phyloP scores from a whole-genome alignment of 768 basidiomycete genomes.

The Leccinum fibrillosum region DNA sequence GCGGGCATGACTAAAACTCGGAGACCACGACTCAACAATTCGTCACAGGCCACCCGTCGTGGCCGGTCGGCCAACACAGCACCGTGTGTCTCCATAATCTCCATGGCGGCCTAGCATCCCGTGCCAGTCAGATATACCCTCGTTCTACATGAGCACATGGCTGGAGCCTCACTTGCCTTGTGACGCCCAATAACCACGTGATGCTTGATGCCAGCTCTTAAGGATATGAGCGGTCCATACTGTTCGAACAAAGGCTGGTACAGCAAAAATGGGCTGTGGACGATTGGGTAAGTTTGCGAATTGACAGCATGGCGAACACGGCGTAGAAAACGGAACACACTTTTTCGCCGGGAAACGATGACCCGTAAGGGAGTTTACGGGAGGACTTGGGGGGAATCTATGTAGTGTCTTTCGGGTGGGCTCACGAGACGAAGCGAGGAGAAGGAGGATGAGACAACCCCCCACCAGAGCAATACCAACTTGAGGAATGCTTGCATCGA shows the following conservation, averaged over 20 bases:
- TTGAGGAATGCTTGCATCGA: background rate
- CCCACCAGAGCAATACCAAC: background rate
- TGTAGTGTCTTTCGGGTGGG: background rate
- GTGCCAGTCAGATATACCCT: background rate
- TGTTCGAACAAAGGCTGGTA: constrained; percentile 52
- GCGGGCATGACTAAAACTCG: constrained; percentile 44
- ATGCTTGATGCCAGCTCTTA: constrained; percentile 39
- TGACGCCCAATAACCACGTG: constrained; percentile 19
- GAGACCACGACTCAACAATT: constrained; percentile 52
- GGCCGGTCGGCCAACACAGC: constrained; percentile 16
- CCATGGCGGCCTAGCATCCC: constrained; percentile 44
- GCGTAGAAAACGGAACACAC: background rate
- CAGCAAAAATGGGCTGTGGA: constrained; percentile 3
- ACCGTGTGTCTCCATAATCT: constrained; percentile 61
- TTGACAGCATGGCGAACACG: background rate
- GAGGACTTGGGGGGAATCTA: constrained; percentile 7
- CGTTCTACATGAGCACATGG: background rate
- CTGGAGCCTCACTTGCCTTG: constrained; percentile 2
- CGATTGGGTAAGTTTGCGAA: background rate
- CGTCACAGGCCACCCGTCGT: constrained; percentile 48
- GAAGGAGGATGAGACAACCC: background rate
- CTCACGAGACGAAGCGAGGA: background rate
- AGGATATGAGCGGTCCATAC: constrained; percentile 54
- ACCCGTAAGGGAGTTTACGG: background rate
- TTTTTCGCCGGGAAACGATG: constrained; percentile 2